Percentiles rank a stretch among this genome's conserved stretches.
These are phyloP conservation scores for Coemansia sp. DNA, from an alignment of 192 early-diverging fungal genomes.

Conservation along the genomic window DNA sequence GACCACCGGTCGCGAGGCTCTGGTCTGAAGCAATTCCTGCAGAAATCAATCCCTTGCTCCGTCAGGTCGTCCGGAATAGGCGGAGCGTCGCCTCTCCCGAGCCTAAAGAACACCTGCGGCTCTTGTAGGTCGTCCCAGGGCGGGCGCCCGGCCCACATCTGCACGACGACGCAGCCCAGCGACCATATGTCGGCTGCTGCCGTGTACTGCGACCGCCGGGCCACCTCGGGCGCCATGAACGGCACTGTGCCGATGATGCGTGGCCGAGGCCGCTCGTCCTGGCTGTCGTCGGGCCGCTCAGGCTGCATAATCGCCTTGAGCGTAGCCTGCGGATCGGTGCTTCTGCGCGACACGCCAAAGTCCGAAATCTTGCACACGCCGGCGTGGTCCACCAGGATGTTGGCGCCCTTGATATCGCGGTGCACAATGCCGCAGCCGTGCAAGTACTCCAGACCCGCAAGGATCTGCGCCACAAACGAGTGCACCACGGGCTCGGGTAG, in stretches of 20 bases:
- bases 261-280: conserved; percentile 39
- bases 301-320: too few relatives aligned
- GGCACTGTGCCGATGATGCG: conserved; percentile 75
- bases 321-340: too few relatives aligned
- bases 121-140: conserved; percentile 62
- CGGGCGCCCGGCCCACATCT: conserved; percentile 90
- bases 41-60: conserved; percentile 66
- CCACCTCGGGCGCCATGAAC: conserved; percentile 98
- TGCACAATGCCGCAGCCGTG: conserved; percentile 75
- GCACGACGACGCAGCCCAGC: conserved; percentile 84
- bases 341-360: conserved; percentile 92
- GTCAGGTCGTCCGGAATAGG: conserved; percentile 76
- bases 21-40: conserved; percentile 71
- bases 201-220: conserved; percentile 72
- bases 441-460: conserved; percentile 81
- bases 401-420: conserved; percentile 80
- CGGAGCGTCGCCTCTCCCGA: conserved; percentile 79
- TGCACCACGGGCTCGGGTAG: conserved; percentile 72
- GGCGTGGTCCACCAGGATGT: conserved; percentile 74
- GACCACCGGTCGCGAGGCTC: conserved; percentile 78
- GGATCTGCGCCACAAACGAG: conserved; percentile 77
- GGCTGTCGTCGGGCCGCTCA: conserved; percentile 16
- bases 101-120: conserved; percentile 65
- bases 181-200: conserved; percentile 95
- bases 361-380: conserved; percentile 94